These are phyloP conservation scores for Phyllosticta ampelicida DNA, from an alignment of 2,329 filamentous ascomycete species.

Conservation along the genomic window DNA sequence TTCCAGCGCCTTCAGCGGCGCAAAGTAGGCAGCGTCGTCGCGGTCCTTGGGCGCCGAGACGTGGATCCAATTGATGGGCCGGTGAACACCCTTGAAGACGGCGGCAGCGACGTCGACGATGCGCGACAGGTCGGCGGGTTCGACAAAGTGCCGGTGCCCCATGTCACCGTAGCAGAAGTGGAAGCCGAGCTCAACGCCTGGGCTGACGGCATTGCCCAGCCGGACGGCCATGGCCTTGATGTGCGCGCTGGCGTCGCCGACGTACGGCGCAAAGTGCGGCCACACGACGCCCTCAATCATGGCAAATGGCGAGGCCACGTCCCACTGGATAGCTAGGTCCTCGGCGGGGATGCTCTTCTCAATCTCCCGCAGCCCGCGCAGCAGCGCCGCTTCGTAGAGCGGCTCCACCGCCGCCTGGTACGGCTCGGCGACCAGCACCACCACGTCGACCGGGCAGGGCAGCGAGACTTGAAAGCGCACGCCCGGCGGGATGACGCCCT, in stretches of 20 bases:
- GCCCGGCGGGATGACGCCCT: constrained; percentile 19
- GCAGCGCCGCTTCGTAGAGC: constrained; percentile 24
- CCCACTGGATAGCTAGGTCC: constrained; percentile 28
- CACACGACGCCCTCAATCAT: constrained; percentile 17
- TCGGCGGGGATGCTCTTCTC: constrained; percentile 23
- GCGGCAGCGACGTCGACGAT: constrained; percentile 30
- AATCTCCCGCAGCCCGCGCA: constrained; percentile 19
- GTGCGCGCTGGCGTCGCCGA: constrained; percentile 22
- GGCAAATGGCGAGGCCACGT: constrained; percentile 25
- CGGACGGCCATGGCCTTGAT: constrained; percentile 24
- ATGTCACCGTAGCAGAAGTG: constrained; percentile 41
- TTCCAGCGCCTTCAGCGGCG: constrained; percentile 3
- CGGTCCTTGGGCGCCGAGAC: constrained; percentile 22
- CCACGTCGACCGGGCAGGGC: constrained; percentile 17
- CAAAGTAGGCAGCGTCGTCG: constrained; percentile 5
- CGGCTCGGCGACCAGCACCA: constrained; percentile 14
- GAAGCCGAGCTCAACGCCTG: constrained; percentile 32
- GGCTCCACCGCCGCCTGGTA: constrained; percentile 22
- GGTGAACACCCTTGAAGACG: constrained; percentile 18
- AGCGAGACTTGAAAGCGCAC: constrained; percentile 27
- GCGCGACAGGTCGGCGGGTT: constrained; percentile 28
- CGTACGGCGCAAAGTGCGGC: constrained; percentile 23
- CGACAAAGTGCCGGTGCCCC: constrained; percentile 34
- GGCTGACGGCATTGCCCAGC: constrained; percentile 22
- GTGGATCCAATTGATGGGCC: constrained; percentile 32